Evolutionary conservation across 169 alveolate species (phyloP), one percentile per base, ranked within the genome.

Genomic region (Plasmodium vinckei): DNA sequence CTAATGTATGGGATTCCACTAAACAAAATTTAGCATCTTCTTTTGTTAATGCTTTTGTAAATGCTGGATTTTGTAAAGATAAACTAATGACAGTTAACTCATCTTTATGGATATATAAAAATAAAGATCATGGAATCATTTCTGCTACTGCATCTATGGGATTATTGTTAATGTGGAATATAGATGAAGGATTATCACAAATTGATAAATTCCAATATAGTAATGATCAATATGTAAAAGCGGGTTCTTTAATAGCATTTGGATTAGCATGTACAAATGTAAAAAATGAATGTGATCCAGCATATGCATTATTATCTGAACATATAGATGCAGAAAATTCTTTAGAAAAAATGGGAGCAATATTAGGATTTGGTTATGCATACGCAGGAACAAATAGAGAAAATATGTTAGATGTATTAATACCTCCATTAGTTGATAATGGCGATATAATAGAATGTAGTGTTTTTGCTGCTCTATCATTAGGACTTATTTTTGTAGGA

Each of bases 11-110:
- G 59, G 99, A 97, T 87, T 95, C 99, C 10, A 98, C 98, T 2
- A 95, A 97, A 87, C 98, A 97, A 73, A 99, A 98, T 84, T 92
- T 99, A 71, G 99, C 99, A 1, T 94, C 98, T 39, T 96, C 99
- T 1, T 97, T 97, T 73, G 99, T 98, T 54, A 98, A 98, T 88
- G 99, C 99, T n/a, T 98, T 99, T 92, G 99, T 99, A n/a, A 98
- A 99, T 92, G 98, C 98, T 39, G 99, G 99, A 10, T 98, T 96
- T 88, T 97, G 99, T 87, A 97, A 96, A 49, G 99, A 97, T 82
- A 90, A 92, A 13, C 95, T 97, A 33, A 93, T 98, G 93, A 93
- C 96, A 19, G 94, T 82, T 19, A 95, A 96, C 9, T 96, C 94
- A 42, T 93, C 95, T 44, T 93, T 95, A 19, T 98, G 99, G 99